Evolutionary conservation across 129 eudicot species (phyloP).

Genomic region (Helichrysum umbraculigerum): DNA sequence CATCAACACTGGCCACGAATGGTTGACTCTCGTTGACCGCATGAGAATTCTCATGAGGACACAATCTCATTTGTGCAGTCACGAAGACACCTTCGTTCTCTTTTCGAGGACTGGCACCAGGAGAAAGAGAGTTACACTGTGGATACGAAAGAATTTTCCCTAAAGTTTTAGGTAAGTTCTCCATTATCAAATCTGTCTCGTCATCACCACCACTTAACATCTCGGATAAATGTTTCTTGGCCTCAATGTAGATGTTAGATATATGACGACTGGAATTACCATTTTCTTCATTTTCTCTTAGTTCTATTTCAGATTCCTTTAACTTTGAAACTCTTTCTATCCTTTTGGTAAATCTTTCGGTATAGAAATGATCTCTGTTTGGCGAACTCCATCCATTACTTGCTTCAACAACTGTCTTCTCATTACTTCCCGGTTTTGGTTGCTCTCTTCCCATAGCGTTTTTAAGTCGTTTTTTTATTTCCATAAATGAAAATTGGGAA

Average conservation of each 20-base stretch:
- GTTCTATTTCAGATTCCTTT: slow-evolving; percentile 31
- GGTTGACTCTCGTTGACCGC: slow-evolving; percentile 23
- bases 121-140: slow-evolving; percentile 46
- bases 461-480: slow-evolving; percentile 38
- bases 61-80: slow-evolving; percentile 29
- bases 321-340: slow-evolving; percentile 44
- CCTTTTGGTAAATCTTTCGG: slow-evolving; percentile 56
- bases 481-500: slow-evolving; percentile 68
- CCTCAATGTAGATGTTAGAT: slow-evolving; percentile 66
- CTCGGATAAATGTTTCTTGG: slow-evolving; percentile 88
- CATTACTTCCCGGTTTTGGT: slow-evolving; percentile 27
- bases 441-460: slow-evolving; percentile 69
- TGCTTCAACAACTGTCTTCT: slow-evolving; percentile 56
- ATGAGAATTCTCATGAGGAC: slow-evolving; percentile 25
- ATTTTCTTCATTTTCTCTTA: slow-evolving; percentile 29
- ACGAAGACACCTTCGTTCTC: slow-evolving; percentile 28
- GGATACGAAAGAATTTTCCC: slow-evolving; percentile 71
- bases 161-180: slow-evolving; percentile 56
- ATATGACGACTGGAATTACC: slow-evolving; percentile 29
- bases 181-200: slow-evolving; percentile 36
- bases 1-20: not conserved
- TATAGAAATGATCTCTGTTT: slow-evolving; percentile 76
- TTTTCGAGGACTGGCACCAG: slow-evolving; percentile 48
- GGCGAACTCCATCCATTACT: slow-evolving; percentile 78
- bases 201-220: slow-evolving; percentile 60